Base-by-base conservation (phyloP, 768 basidiomycete genomes). In the Naganishia vaughanmartiniae region DNA sequence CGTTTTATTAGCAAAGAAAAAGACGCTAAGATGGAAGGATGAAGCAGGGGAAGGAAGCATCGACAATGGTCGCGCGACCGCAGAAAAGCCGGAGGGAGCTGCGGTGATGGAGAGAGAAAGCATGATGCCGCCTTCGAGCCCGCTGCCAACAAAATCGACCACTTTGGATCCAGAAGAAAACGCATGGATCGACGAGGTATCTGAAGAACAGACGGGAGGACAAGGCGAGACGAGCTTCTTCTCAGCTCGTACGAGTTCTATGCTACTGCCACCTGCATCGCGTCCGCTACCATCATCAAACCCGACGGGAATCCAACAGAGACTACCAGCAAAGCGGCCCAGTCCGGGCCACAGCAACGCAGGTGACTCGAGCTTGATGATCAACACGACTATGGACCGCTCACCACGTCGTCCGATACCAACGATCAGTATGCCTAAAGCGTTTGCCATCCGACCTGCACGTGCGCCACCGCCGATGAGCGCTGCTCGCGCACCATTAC, bases 21-120 rank as follows among this genome's bases (percentile, higher is more conserved):
- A 74, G 66, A 65, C 45, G 46, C 60, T 77, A 6, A 54, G 71
- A 46, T 77, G 76, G 76, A 53, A 67, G n/a, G 76, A 77, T 55
- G 75, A 77, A 51, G 72, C 75, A 14, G 75, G 75, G 21, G 73
- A 73, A 70, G 76, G 76, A 0, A 69, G 69, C 17, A 73, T 77
- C n/a, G 73, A 74, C 42, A 75, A 75, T 36, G 48, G 63, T 19
- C 69, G 68, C 10, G 58, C 65, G 12, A 70, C 72, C 45, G 63
- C 70, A 45, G 72, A 72, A 12, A 66, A 73, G 10, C 73, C 74
- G 74, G 74, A 75, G 66, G 67, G 68, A 60, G 72, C 71, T 66
- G 56, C 74, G 30, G 66, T 73, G 60, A n/a, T 69, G 54, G 57
- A 71, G 53, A 75, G 39, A 19, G 65, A 57, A 28, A n/a, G 31